phyloP scores from a whole-genome alignment of 768 basidiomycete species.

The Cyathus striatus region DNA sequence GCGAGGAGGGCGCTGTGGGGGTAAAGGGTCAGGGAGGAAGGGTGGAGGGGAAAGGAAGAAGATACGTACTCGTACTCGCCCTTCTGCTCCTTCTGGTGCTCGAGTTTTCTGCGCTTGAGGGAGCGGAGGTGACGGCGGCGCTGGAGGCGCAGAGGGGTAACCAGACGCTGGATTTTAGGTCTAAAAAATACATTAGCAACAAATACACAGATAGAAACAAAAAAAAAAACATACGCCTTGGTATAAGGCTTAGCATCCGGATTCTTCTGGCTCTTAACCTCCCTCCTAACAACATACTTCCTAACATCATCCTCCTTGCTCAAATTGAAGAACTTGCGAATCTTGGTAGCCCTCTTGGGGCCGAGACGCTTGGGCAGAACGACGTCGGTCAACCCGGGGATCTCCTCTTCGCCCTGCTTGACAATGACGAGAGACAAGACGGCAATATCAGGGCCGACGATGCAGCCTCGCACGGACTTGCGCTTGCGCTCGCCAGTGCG shows the following conservation, averaged over 20 bases:
- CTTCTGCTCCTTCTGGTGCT: conserved; percentile 94
- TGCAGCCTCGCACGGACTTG: conserved; percentile 98
- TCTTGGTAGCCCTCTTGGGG: conserved; percentile 97
- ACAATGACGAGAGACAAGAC: conserved; percentile 92
- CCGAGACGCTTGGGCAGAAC: conserved; percentile 94
- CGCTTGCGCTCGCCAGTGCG: conserved; percentile 95
- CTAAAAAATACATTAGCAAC: conserved; percentile 28
- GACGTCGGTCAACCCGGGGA: conserved; percentile 88
- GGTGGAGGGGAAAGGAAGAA: neutral
- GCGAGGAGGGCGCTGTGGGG: conserved; percentile 55
- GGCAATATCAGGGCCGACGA: conserved; percentile 94
- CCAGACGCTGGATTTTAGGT: conserved; percentile 95
- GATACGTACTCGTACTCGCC: conserved; percentile 77
- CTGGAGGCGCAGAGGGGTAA: conserved; percentile 93
- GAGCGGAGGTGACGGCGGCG: conserved; percentile 90
- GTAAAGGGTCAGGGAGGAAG: neutral
- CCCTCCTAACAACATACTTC: conserved; percentile 93
- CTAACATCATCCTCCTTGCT: conserved; percentile 97
- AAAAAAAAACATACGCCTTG: conserved; percentile 72
- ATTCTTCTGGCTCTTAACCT: conserved; percentile 89
- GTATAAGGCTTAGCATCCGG: conserved; percentile 87
- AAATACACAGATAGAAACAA: neutral
- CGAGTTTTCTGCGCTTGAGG: conserved; percentile 83
- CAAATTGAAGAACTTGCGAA: conserved; percentile 96
- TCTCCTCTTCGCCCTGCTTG: conserved; percentile 90